Conservation (phyloP, 495 filamentous ascomycete genomes). For the Xylaria venustula region DNA sequence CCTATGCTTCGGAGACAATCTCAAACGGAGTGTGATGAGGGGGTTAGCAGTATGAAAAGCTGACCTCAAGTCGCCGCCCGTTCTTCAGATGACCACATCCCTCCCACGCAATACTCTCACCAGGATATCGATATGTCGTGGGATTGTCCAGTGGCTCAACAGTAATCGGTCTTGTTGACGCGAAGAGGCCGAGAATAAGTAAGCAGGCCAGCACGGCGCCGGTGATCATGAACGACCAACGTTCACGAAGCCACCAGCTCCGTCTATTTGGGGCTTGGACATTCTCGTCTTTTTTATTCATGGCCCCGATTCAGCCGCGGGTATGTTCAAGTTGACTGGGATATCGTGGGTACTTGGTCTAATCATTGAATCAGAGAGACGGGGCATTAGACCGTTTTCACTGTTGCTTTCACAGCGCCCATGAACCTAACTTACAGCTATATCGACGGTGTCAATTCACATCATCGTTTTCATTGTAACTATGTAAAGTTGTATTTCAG, state of each 20-base stretch:
- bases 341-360: no score
- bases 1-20: background rate
- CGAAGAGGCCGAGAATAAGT: background rate
- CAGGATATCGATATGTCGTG: conserved; percentile 22
- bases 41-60: conserved; percentile 1
- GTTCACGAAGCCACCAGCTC: background rate
- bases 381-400: no score
- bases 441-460: no score
- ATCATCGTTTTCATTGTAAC: no score
- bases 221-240: background rate
- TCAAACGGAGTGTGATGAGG: background rate
- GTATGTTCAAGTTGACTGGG: no score
- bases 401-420: no score
- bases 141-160: background rate
- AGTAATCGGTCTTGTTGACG: background rate
- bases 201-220: background rate
- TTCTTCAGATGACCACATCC: conserved; percentile 32
- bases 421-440: no score
- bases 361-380: no score
- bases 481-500: no score
- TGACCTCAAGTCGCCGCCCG: conserved; percentile 34
- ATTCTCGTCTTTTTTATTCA: background rate
- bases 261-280: background rate
- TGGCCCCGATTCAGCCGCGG: background rate
- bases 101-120: conserved; percentile 38